Base-by-base conservation (phyloP, 768 basidiomycete species). In the Boletus eberwhitei region DNA sequence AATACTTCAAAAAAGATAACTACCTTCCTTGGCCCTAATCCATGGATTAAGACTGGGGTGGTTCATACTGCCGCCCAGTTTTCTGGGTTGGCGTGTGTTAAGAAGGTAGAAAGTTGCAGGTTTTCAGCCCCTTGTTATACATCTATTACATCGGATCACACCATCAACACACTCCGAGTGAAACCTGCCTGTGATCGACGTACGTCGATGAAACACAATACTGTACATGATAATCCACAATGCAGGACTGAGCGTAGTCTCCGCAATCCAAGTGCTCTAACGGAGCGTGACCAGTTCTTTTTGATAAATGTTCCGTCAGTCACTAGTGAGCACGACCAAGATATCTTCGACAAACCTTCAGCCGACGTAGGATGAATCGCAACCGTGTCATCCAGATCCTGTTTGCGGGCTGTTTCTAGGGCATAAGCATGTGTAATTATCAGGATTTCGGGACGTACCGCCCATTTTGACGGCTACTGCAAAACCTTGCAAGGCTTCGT, bases 401-500 rank as follows among this genome's bases (percentile, higher is more conserved):
- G 71, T 75, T 94, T 93, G 22, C 79, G 81, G 5, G 92, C 91
- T 74, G 31, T 22, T 43, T n/a, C 17, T 16, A 39, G 32, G 3
- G 9, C 21, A 29, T 71, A 13, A 64, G 55, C 8, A 8, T 24
- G n/a, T 21, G 46, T 16, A 22, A 34, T 34, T 16, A 7, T 19
- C 14, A 13, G 8, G 2, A 22, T 37, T 39, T 48, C 8, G 9
- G 34, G 11, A 71, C 78, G 12, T 62, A 81, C 78, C 81, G 21
- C 90, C 90, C 96, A 98, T 96, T 78, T 98, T 98, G 63, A 99
- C 78, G 13, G 97, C 97, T n/a, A 98, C 93, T 2, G 77, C 91
- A 72, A 97, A 98, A 59, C 96, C 96, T 79, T 99, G 97, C 74
- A 95, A 74, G 62, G 89, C 83, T 74, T 99, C 97, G 68, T 99